Evolutionary conservation across 75 land plant species (phyloP).

Genomic region (Gnetum montanum): DNA sequence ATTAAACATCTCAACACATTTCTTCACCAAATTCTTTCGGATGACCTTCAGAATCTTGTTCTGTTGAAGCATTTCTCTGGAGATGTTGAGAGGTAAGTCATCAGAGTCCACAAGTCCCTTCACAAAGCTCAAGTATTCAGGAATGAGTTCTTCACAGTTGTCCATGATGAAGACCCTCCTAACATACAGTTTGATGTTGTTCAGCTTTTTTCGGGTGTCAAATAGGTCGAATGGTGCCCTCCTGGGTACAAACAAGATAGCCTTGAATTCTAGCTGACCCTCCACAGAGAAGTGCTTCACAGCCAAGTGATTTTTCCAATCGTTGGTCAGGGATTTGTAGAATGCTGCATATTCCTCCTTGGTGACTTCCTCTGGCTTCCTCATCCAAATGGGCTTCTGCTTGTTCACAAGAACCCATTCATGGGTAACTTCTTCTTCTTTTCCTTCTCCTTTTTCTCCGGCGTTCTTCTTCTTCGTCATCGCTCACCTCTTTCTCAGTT

Average conservation of each 20-base stretch:
- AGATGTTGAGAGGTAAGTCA: constrained; percentile 70
- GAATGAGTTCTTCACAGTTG: constrained; percentile 78
- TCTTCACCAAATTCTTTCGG: constrained; percentile 73
- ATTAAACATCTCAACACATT: constrained; percentile 66
- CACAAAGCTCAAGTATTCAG: constrained; percentile 66
- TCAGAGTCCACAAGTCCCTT: constrained; percentile 74
- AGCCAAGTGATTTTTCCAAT: constrained; percentile 69
- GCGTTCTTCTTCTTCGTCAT: no score
- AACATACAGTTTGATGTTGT: constrained; percentile 82
- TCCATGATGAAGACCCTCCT: constrained; percentile 81
- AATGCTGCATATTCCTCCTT: constrained; percentile 77
- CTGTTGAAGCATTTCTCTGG: constrained; percentile 71
- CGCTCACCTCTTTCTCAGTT: no score
- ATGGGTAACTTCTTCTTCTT: constrained; percentile 66
- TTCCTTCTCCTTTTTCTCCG: constrained; percentile 59
- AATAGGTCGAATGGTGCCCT: constrained; percentile 75
- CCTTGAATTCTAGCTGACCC: constrained; percentile 81
- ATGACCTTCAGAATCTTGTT: constrained; percentile 81
- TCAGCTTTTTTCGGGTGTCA: constrained; percentile 60
- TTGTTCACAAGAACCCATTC: constrained; percentile 70
- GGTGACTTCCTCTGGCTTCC: constrained; percentile 65
- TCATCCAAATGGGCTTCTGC: constrained; percentile 87
- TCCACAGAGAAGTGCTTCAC: constrained; percentile 85
- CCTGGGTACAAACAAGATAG: constrained; percentile 60
- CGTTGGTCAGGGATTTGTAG: constrained; percentile 58